Evolutionary conservation across 768 basidiomycete species (phyloP).

Genomic region (Pulveroboletus sp.): DNA sequence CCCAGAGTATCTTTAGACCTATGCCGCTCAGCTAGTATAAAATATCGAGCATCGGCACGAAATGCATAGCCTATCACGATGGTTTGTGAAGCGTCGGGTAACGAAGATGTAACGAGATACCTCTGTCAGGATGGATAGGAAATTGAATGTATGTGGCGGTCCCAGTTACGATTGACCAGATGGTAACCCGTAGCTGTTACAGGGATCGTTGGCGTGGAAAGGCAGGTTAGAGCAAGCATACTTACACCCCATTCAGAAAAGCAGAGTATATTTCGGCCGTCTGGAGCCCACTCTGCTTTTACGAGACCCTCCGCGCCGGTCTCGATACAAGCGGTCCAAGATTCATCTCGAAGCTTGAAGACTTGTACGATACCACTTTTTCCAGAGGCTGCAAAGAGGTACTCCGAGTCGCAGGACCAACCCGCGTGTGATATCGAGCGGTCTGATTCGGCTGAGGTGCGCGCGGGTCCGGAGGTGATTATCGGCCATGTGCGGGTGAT

Average conservation of each 20-base stretch:
- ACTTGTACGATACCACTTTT: slow-evolving; percentile 69
- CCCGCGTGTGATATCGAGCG: slow-evolving; percentile 66
- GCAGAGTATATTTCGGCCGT: slow-evolving; percentile 77
- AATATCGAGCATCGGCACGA: slow-evolving; percentile 76
- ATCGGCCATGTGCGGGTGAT: slow-evolving; percentile 79
- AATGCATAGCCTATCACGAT: slow-evolving; percentile 65
- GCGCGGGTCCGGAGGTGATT: slow-evolving; percentile 50
- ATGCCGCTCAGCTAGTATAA: slow-evolving; percentile 83
- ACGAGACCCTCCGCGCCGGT: slow-evolving; percentile 80
- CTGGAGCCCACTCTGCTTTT: slow-evolving; percentile 88
- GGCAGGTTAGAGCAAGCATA: slow-evolving; percentile 15
- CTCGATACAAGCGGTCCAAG: slow-evolving; percentile 74
- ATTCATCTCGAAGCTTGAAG: slow-evolving; percentile 75
- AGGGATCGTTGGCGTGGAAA: slow-evolving; percentile 2
- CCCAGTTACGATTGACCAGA: slow-evolving; percentile 80
- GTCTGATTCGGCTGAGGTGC: slow-evolving; percentile 33
- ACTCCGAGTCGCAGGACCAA: slow-evolving; percentile 89
- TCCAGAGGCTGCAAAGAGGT: slow-evolving; percentile 77
- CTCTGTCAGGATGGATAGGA: slow-evolving; percentile 77
- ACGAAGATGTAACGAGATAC: slow-evolving; percentile 33
- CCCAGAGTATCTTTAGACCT: slow-evolving; percentile 86
- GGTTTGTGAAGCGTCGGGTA: not conserved
- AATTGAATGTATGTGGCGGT: slow-evolving; percentile 81
- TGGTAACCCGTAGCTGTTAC: slow-evolving; percentile 71
- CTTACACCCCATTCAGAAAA: slow-evolving; percentile 94